These are phyloP conservation scores for Arxiozyma bovina DNA, from an alignment of 1,139 yeast genomes.

Conservation along the genomic window DNA sequence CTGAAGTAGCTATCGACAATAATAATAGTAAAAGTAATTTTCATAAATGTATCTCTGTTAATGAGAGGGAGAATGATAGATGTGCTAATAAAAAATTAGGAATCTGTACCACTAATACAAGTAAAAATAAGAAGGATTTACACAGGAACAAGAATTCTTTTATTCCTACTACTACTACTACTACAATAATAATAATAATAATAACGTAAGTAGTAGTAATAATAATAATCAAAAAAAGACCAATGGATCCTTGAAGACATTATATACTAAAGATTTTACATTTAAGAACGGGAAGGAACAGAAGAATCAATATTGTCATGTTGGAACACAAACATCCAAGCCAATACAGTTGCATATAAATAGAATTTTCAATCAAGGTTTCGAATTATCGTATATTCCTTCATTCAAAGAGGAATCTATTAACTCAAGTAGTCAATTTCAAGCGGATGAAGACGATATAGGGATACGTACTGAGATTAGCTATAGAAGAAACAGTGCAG, in stretches of 20 bases:
- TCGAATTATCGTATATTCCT: not conserved
- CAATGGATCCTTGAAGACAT: not conserved
- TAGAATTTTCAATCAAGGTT: slow-evolving; percentile 1
- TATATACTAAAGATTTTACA: slow-evolving; percentile 1
- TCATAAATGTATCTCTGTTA: not conserved
- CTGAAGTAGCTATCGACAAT: not conserved
- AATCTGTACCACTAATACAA: not conserved
- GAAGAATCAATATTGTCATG: not conserved
- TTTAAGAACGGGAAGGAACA: not conserved
- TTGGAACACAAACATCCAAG: slow-evolving; percentile 2
- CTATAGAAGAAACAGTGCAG: not conserved
- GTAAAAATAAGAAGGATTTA: not conserved
- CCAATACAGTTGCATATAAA: not conserved
- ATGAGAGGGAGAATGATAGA: not conserved
- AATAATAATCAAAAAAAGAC: not conserved
- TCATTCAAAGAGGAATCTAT: not conserved
- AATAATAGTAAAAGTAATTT: not conserved
- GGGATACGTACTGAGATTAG: not conserved
- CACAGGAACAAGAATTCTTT: not conserved
- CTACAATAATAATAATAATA: too few species aligned
- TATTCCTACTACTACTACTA: too few species aligned
- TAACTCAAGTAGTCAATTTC: not conserved
- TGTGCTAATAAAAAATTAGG: not conserved
- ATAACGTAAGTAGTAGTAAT: not conserved
- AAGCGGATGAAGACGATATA: not conserved